Percentiles rank a stretch among this genome's conserved stretches.
Conservation (phyloP, 805 yeast species). For the Torulaspora indica region DNA sequence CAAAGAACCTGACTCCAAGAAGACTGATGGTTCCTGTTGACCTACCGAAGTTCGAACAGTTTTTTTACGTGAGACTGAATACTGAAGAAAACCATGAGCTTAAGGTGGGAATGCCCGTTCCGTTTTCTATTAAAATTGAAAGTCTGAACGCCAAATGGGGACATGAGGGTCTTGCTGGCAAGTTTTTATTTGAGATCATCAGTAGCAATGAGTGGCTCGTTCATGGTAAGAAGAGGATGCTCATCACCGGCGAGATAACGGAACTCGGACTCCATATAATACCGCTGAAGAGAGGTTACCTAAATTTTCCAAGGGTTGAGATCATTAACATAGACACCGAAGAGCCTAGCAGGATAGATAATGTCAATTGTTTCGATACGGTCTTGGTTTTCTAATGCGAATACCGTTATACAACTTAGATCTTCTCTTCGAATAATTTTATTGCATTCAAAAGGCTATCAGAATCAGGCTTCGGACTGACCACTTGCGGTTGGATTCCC, state of each 20-base stretch:
- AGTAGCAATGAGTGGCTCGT: slow-evolving; percentile 73
- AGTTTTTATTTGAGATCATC: slow-evolving; percentile 45
- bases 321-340: slow-evolving; percentile 39
- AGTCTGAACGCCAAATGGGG: slow-evolving; percentile 26
- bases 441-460: slow-evolving; percentile 44
- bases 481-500: slow-evolving; percentile 55
- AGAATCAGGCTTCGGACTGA: slow-evolving; percentile 72
- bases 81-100: slow-evolving; percentile 1
- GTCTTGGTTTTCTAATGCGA: slow-evolving; percentile 61
- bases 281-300: slow-evolving; percentile 73
- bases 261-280: slow-evolving; percentile 47
- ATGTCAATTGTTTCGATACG: slow-evolving; percentile 63
- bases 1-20: slow-evolving; percentile 20
- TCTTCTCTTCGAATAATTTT: neutral
- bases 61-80: slow-evolving; percentile 23
- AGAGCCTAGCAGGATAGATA: slow-evolving; percentile 53
- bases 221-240: slow-evolving; percentile 61
- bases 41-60: slow-evolving; percentile 25
- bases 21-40: slow-evolving; percentile 28
- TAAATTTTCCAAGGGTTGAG: slow-evolving; percentile 60
- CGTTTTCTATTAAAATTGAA: slow-evolving; percentile 17
- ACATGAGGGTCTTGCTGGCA: neutral
- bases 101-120: slow-evolving; percentile 22
- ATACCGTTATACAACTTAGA: no score
- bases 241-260: slow-evolving; percentile 40